Evolutionary conservation across 164 flowering plant genomes (phyloP), one percentile per base, ranked within the genome.

Genomic region (Dillenia suffruticosa): DNA sequence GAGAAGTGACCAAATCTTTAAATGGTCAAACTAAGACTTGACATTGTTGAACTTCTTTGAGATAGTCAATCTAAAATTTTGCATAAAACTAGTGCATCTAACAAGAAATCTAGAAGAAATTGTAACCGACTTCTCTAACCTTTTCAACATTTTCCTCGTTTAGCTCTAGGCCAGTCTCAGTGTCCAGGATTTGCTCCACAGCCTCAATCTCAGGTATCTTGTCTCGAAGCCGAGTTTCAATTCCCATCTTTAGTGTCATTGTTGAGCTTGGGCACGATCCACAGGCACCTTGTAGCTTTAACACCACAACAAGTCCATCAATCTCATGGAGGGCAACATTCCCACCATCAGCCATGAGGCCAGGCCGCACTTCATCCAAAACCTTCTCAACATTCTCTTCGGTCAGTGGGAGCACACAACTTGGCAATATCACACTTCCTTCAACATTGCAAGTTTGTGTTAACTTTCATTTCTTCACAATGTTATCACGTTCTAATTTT

Each of bases 221-320:
- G 59, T 92, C 98, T 9, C 83, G 78, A 15, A 92, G 83, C 2
- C 90, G 74, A 48, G 84, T 84, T 72, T 92, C 93, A 32, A 90
- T 92, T 46, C 98, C 98, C 88, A 81, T 85, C 68, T 78, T 92
- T 50, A 92, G 71, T 0, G 98, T 92, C 96, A 86, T 88, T 12
- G 95, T 71, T 57, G 98, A 92, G 80, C 98, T 90, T 44, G 93
- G 96, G 72, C 98, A 92, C 10, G 98, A 92, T 13, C 98, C 98
- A 71, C 98, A 92, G 45, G 98, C 98, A 26, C 96, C 98, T 79
- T 90, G 93, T 14, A 92, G 81, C 84, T 92, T 90, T 66, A 92
- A 70, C 8, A 89, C 82, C 19, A 92, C 95, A 56, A 86, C 86
- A 59, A 86, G 90, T 40, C 95, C 98, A 75, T 90, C 96, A 56